These are phyloP conservation scores for Cordyceps fumosorosea DNA, from an alignment of 2,329 filamentous ascomycete genomes.

Conservation along the genomic window DNA sequence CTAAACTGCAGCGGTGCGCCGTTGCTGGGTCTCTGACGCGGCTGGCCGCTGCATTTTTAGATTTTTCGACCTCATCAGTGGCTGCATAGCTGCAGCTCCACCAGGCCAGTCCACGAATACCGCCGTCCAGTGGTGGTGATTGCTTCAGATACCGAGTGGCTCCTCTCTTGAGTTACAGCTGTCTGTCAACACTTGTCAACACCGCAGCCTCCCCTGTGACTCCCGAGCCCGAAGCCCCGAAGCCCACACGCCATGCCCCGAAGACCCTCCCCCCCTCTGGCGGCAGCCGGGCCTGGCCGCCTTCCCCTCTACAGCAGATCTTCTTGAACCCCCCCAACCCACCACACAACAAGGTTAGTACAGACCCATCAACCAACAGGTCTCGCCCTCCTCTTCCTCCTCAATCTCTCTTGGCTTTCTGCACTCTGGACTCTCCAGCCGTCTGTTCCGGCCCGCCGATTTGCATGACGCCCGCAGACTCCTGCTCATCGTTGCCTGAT, in stretches of 20 bases:
- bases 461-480: neutral
- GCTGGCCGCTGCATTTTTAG: no score
- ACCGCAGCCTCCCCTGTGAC: neutral
- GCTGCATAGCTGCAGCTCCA: neutral
- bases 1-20: neutral
- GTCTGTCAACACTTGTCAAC: neutral
- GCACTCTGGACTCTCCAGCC: neutral
- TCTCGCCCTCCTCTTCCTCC: neutral
- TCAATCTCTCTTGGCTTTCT: neutral
- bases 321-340: neutral
- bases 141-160: neutral
- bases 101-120: neutral
- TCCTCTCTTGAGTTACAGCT: neutral
- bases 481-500: neutral
- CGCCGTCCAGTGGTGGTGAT: no score
- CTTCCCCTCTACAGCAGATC: neutral
- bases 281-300: neutral
- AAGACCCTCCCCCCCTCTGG: neutral
- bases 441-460: neutral
- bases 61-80: no score
- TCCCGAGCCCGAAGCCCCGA: neutral
- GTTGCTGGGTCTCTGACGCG: neutral
- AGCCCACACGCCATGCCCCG: neutral
- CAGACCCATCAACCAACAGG: conserved; percentile 4
- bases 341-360: neutral